A percentile compares a stretch with the other conserved stretches of the same genome.
Evolutionary conservation across 2,329 filamentous ascomycete species (phyloP).

Genomic region (Cladosporium sp.): DNA sequence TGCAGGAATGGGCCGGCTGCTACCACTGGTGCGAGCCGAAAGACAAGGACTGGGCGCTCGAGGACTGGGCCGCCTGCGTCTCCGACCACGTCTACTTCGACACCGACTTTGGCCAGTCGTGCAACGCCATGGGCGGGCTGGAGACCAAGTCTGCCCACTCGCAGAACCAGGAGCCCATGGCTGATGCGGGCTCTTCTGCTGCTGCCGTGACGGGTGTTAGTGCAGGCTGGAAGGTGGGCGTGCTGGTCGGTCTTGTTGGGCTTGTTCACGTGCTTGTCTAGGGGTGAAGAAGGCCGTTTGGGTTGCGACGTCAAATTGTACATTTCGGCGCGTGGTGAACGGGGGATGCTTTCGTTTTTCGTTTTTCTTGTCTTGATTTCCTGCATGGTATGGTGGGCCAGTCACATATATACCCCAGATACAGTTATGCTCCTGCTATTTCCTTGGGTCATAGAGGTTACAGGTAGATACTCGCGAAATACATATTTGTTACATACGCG

Average conservation of each 20-base stretch:
- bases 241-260: conserved; percentile 6
- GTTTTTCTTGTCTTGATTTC: background rate
- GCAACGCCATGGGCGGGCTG: conserved; percentile 2
- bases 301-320: too few relatives aligned
- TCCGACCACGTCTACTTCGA: conserved; percentile 9
- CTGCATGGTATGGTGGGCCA: conserved; percentile 4
- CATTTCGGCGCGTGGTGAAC: too few relatives aligned
- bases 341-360: background rate
- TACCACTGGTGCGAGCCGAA: conserved; percentile 9
- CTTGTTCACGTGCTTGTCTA: conserved; percentile 5
- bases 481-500: too few relatives aligned
- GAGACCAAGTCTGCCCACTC: background rate
- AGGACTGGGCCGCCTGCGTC: conserved; percentile 8
- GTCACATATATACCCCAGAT: conserved; percentile 10
- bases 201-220: background rate
- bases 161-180: background rate
- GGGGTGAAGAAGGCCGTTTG: background rate
- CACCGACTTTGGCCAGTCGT: conserved; percentile 5
- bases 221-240: conserved; percentile 7
- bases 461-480: too few relatives aligned
- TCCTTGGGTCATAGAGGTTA: too few relatives aligned
- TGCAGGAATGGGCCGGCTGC: conserved; percentile 8
- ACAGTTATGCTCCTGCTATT: too few relatives aligned
- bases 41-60: background rate
- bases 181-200: background rate